Conservation (phyloP, 2,329 filamentous ascomycete genomes). For the Fusarium odoratissimum region DNA sequence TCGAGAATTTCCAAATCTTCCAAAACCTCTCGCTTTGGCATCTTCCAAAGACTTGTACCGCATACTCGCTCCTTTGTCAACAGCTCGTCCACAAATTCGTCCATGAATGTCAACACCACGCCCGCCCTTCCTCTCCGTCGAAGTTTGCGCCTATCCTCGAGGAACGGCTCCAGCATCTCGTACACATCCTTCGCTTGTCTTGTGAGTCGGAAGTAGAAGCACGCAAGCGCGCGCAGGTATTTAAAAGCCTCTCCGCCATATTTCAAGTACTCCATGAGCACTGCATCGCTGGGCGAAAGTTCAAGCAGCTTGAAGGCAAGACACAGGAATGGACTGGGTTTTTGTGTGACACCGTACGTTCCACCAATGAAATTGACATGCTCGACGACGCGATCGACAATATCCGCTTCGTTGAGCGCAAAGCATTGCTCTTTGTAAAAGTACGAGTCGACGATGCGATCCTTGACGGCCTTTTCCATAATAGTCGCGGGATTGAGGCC, state of each 20-base stretch:
- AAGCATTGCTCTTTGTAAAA: slow-evolving; percentile 99
- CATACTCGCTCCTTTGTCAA: slow-evolving; percentile 90
- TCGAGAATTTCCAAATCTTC: slow-evolving; percentile 93
- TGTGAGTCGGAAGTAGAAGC: slow-evolving; percentile 93
- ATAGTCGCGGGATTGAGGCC: slow-evolving; percentile 95
- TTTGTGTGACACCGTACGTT: slow-evolving; percentile 85
- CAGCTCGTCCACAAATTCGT: slow-evolving; percentile 94
- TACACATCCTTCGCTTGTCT: slow-evolving; percentile 86
- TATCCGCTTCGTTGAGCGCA: slow-evolving; percentile 83
- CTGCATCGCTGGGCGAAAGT: slow-evolving; percentile 81
- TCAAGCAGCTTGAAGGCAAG: slow-evolving; percentile 95
- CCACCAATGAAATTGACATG: slow-evolving; percentile 86
- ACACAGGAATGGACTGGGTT: slow-evolving; percentile 92
- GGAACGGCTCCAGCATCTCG: slow-evolving; percentile 79
- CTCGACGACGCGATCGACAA: slow-evolving; percentile 90
- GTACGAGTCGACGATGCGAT: slow-evolving; percentile 94
- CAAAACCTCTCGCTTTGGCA: slow-evolving; percentile 82
- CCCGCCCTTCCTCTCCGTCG: slow-evolving; percentile 79
- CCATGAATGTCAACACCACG: slow-evolving; percentile 82
- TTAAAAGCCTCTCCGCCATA: slow-evolving; percentile 82
- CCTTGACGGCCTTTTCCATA: slow-evolving; percentile 93
- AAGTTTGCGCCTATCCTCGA: slow-evolving; percentile 87
- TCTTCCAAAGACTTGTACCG: slow-evolving; percentile 90
- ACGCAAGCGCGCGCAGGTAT: slow-evolving; percentile 89
- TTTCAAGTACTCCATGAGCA: slow-evolving; percentile 83